phyloP scores from a whole-genome alignment of 148 eudicot genomes.

The Tetragonia tetragonoides region DNA sequence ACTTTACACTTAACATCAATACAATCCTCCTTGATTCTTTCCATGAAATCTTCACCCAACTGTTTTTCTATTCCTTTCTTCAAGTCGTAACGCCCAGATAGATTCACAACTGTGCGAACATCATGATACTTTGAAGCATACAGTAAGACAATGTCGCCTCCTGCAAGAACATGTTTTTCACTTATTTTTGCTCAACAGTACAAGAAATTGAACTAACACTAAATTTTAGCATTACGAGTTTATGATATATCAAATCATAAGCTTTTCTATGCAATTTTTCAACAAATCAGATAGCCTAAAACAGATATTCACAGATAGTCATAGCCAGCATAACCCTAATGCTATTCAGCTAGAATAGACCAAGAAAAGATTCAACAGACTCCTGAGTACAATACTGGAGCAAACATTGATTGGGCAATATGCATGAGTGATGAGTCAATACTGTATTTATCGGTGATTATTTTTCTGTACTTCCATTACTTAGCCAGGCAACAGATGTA shows the following conservation, averaged over 20 bases:
- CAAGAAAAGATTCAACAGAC: background rate
- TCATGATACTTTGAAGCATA: slow-evolving; percentile 91
- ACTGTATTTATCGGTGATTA: no score
- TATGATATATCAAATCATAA: background rate
- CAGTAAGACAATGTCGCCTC: slow-evolving; percentile 73
- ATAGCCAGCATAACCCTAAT: background rate
- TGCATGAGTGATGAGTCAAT: no score
- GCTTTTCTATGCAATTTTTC: background rate
- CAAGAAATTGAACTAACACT: background rate
- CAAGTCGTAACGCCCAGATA: slow-evolving; percentile 80
- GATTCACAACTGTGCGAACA: slow-evolving; percentile 56
- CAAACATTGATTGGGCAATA: no score
- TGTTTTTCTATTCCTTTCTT: slow-evolving; percentile 60
- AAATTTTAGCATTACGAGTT: background rate
- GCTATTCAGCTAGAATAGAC: background rate
- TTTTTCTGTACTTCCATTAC: no score
- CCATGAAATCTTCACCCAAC: slow-evolving; percentile 63
- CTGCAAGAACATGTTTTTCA: slow-evolving; percentile 39
- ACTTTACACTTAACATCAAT: slow-evolving; percentile 54
- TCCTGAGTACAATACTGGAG: background rate
- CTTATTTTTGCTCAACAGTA: background rate
- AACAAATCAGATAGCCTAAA: background rate
- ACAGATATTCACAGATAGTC: background rate
- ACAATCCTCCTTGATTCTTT: slow-evolving; percentile 61
- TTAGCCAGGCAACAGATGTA: no score